A percentile compares a stretch with the other conserved stretches of the same genome.
phyloP scores from a whole-genome alignment of 1,284 basidiomycete species.

The Mycena citricolor region DNA sequence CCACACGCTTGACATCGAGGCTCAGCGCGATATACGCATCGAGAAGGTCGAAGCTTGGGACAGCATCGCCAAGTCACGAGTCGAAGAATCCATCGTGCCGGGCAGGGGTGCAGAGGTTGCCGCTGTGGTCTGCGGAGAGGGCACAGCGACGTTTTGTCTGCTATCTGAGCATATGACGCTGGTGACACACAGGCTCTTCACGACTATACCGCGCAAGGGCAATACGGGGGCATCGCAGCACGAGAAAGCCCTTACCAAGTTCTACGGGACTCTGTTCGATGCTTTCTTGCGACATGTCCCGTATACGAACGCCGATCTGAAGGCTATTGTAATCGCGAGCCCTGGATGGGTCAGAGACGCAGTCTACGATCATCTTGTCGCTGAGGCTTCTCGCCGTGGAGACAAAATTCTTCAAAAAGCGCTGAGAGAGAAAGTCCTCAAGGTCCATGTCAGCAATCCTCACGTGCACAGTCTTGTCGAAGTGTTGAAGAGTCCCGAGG shows the following conservation, averaged over 20 bases:
- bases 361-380: slow-evolving; percentile 84
- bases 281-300: slow-evolving; percentile 90
- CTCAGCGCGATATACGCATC: slow-evolving; percentile 89
- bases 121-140: slow-evolving; percentile 95
- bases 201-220: slow-evolving; percentile 85
- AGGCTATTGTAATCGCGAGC: slow-evolving; percentile 93
- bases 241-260: slow-evolving; percentile 84
- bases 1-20: slow-evolving; percentile 94
- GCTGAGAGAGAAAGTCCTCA: slow-evolving; percentile 81
- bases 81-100: slow-evolving; percentile 88
- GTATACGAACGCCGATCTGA: slow-evolving; percentile 69
- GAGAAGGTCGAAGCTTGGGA: slow-evolving; percentile 92
- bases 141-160: slow-evolving; percentile 90
- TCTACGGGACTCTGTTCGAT: slow-evolving; percentile 84
- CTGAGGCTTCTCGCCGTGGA: slow-evolving; percentile 76
- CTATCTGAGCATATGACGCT: slow-evolving; percentile 97
- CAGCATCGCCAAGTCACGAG: slow-evolving; percentile 77
- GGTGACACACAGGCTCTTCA: slow-evolving; percentile 88
- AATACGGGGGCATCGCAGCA: slow-evolving; percentile 77
- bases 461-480: slow-evolving; percentile 97
- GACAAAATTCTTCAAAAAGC: slow-evolving; percentile 83
- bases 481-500: slow-evolving; percentile 92
- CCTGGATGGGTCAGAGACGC: slow-evolving; percentile 95
- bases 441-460: slow-evolving; percentile 89
- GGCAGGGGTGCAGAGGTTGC: slow-evolving; percentile 95